A percentile compares a stretch with the other conserved stretches of the same genome.
Conservation (phyloP, 179 eudicot genomes). For the Amaranthus tricolor region DNA sequence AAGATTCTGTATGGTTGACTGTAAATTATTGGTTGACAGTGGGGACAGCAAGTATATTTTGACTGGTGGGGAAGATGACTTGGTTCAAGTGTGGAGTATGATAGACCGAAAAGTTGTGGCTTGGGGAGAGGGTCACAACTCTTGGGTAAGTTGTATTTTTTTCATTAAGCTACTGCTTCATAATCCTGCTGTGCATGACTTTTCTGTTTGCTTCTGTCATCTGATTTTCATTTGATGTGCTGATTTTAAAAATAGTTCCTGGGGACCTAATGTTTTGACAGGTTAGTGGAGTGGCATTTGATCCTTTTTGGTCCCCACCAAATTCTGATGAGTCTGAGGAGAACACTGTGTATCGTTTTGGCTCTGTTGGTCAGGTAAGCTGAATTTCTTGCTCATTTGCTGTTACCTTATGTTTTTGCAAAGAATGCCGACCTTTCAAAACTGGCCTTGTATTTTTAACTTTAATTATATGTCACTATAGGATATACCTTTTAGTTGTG, state of each 20-base stretch:
- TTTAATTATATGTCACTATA: too few relatives aligned
- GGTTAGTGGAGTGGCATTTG: slow-evolving; percentile 95
- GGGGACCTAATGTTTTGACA: slow-evolving; percentile 28
- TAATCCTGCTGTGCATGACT: neutral
- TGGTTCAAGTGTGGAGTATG: slow-evolving; percentile 97
- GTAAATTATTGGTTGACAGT: slow-evolving; percentile 31
- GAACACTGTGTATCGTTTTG: slow-evolving; percentile 79
- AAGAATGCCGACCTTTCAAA: too few relatives aligned
- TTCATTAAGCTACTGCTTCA: neutral
- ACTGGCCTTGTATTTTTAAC: too few relatives aligned
- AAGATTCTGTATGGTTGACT: slow-evolving; percentile 7
- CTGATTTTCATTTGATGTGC: too few relatives aligned
- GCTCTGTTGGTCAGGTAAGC: slow-evolving; percentile 92
- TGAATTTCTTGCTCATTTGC: too few relatives aligned
- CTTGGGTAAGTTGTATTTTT: slow-evolving; percentile 62
- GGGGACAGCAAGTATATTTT: slow-evolving; percentile 77
- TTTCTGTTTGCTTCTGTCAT: neutral
- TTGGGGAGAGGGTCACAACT: slow-evolving; percentile 96
- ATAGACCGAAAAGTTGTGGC: slow-evolving; percentile 86
- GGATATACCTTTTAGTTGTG: too few relatives aligned
- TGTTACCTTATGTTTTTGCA: too few relatives aligned
- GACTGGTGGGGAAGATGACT: slow-evolving; percentile 95
- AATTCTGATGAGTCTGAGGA: slow-evolving; percentile 63
- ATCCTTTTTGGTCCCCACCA: slow-evolving; percentile 75
- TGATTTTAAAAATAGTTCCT: too few relatives aligned